These are phyloP conservation scores for Anacardium occidentale DNA, from an alignment of 345 rosid genomes.

Conservation along the genomic window DNA sequence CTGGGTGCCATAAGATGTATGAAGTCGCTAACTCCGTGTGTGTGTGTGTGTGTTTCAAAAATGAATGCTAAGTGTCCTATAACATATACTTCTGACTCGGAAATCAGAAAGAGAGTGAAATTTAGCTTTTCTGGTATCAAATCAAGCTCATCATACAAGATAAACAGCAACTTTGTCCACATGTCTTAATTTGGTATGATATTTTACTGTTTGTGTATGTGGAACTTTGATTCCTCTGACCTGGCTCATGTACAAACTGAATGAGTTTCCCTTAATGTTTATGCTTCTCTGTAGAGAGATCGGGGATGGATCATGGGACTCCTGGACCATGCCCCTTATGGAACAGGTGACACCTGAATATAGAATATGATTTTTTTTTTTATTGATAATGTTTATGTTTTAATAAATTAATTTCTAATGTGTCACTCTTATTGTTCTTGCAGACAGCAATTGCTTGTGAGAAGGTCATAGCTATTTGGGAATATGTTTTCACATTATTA, in stretches of 20 bases:
- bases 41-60: not conserved
- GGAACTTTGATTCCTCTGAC: not conserved
- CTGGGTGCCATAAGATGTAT: not conserved
- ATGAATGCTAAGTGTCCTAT: not conserved
- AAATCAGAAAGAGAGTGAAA: slow-evolving; percentile 1
- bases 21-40: not conserved
- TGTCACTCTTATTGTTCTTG: slow-evolving; percentile 28
- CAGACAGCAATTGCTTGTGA: slow-evolving; percentile 84
- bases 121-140: slow-evolving; percentile 5
- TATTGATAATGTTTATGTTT: slow-evolving; percentile 9
- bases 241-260: not conserved
- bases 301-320: slow-evolving; percentile 92
- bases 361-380: slow-evolving; percentile 3
- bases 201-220: slow-evolving; percentile 1
- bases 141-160: not conserved
- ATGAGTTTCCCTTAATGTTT: slow-evolving; percentile 2
- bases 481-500: slow-evolving; percentile 5
- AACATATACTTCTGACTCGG: not conserved
- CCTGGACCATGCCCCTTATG: slow-evolving; percentile 81
- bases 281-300: slow-evolving; percentile 51
- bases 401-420: slow-evolving; percentile 4
- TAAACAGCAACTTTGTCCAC: not conserved
- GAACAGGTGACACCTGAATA: slow-evolving; percentile 54
- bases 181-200: not conserved
- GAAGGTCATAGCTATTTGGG: slow-evolving; percentile 50